A percentile compares a stretch with the other conserved stretches of the same genome.
Evolutionary conservation across 2,329 filamentous ascomycete species (phyloP).

Genomic region (Xenosphaeropsis pyriputrescens): DNA sequence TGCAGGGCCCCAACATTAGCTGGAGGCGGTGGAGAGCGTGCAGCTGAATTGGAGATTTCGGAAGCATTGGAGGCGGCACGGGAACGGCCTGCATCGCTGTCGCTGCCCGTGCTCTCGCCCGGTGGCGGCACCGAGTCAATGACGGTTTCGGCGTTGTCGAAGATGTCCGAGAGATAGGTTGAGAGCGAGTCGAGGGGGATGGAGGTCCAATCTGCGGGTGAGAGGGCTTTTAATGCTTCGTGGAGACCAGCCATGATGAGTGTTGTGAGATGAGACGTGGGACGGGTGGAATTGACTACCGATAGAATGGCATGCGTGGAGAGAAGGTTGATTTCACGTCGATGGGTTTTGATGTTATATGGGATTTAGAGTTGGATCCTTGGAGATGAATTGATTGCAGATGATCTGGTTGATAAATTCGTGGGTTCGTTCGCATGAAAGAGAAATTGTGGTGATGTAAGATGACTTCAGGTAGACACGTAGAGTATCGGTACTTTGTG

Average conservation of each 20-base stretch:
- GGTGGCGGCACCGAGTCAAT: slow-evolving; percentile 60
- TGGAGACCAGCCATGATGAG: slow-evolving; percentile 38
- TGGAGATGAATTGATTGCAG: too few relatives aligned
- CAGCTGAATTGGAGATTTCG: slow-evolving; percentile 35
- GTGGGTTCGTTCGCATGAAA: too few relatives aligned
- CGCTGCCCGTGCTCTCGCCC: slow-evolving; percentile 27
- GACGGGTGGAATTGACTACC: too few relatives aligned
- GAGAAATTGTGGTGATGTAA: too few relatives aligned
- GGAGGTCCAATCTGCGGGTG: slow-evolving; percentile 35
- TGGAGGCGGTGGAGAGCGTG: slow-evolving; percentile 22
- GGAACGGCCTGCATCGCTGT: slow-evolving; percentile 33
- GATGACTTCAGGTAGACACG: too few relatives aligned
- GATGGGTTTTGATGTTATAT: too few relatives aligned
- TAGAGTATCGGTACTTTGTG: too few relatives aligned
- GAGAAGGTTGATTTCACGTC: too few relatives aligned
- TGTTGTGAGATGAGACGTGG: too few relatives aligned
- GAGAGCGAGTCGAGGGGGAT: slow-evolving; percentile 31
- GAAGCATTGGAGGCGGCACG: slow-evolving; percentile 33
- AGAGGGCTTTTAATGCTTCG: slow-evolving; percentile 40
- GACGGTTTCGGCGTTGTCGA: slow-evolving; percentile 53
- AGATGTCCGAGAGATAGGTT: slow-evolving; percentile 40
- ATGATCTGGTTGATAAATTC: too few relatives aligned
- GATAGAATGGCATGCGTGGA: too few relatives aligned
- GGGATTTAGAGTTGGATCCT: too few relatives aligned
- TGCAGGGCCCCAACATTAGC: slow-evolving; percentile 45